Conservation (phyloP, 352 stramenopile species). For the Pythium biforme region DNA sequence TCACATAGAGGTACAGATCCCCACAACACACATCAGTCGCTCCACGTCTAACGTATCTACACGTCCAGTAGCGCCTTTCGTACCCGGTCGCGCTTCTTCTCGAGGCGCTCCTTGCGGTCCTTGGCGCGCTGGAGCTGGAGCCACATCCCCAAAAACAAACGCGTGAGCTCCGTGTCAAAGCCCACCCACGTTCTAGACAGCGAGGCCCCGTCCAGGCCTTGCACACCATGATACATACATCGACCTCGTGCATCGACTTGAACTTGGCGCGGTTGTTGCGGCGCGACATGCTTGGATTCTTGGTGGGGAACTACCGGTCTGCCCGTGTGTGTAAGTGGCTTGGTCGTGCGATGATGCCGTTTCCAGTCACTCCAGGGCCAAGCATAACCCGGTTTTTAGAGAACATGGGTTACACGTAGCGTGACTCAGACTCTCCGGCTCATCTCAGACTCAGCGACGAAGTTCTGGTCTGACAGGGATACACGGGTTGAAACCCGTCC, state of each 20-base stretch:
- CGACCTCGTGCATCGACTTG: conserved; percentile 37
- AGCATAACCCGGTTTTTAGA: neutral
- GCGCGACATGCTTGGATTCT: conserved; percentile 32
- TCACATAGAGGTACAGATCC: neutral
- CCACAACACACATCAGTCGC: neutral
- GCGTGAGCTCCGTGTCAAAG: neutral
- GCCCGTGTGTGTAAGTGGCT: neutral
- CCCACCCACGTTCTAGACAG: too few relatives aligned
- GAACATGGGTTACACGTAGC: neutral
- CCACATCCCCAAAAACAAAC: neutral
- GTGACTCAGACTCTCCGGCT: neutral
- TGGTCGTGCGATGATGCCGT: neutral
- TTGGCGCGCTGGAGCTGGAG: conserved; percentile 29
- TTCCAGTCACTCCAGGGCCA: neutral
- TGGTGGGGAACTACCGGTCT: neutral
- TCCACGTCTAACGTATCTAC: neutral
- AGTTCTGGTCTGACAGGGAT: too few relatives aligned
- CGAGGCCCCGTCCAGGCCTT: too few relatives aligned
- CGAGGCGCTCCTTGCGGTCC: conserved; percentile 36
- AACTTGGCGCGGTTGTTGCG: conserved; percentile 38
- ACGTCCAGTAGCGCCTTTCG: neutral
- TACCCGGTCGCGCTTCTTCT: conserved; percentile 38
- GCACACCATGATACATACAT: conserved; percentile 28
- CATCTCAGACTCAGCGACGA: neutral
- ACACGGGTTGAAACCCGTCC: neutral